These are phyloP conservation scores for Massarina eburnea DNA, from an alignment of 2,329 filamentous ascomycete species.

Conservation along the genomic window DNA sequence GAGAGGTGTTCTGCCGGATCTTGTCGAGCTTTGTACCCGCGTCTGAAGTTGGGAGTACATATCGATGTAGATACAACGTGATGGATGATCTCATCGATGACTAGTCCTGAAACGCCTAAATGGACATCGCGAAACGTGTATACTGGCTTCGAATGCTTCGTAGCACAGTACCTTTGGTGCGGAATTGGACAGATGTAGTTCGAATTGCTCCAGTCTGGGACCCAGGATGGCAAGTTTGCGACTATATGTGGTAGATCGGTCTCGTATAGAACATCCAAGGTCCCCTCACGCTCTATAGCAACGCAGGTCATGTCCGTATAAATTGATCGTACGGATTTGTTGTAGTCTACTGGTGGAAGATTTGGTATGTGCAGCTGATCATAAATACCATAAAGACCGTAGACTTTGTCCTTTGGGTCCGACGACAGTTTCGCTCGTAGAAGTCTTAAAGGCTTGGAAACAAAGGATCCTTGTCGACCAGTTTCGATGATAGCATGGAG, in stretches of 20 bases:
- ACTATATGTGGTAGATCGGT: not conserved
- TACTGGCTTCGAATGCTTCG: not conserved
- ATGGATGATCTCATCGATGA: not conserved
- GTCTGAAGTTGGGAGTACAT: not conserved
- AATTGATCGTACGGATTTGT: not conserved
- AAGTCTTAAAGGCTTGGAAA: not conserved
- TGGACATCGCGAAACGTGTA: not conserved
- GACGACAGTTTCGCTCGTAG: constrained; percentile 1
- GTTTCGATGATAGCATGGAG: not conserved
- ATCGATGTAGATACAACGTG: not conserved
- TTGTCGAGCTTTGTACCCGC: constrained; percentile 1
- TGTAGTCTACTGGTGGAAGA: constrained; percentile 5
- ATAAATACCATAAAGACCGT: constrained; percentile 8
- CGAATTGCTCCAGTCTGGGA: constrained; percentile 8
- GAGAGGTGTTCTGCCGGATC: not conserved
- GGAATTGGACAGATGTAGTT: constrained; percentile 1
- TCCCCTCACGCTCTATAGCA: not conserved
- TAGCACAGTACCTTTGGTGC: not conserved
- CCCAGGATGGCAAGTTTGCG: constrained; percentile 4
- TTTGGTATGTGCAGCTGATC: not conserved
- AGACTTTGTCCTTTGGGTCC: constrained; percentile 5
- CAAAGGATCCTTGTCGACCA: not conserved
- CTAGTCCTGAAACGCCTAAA: not conserved
- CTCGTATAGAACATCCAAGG: not conserved
- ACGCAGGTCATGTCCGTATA: constrained; percentile 1